A percentile compares a stretch with the other conserved stretches of the same genome.
Evolutionary conservation across 257 asterid species (phyloP).

Genomic region (Marsdenia floribunda): DNA sequence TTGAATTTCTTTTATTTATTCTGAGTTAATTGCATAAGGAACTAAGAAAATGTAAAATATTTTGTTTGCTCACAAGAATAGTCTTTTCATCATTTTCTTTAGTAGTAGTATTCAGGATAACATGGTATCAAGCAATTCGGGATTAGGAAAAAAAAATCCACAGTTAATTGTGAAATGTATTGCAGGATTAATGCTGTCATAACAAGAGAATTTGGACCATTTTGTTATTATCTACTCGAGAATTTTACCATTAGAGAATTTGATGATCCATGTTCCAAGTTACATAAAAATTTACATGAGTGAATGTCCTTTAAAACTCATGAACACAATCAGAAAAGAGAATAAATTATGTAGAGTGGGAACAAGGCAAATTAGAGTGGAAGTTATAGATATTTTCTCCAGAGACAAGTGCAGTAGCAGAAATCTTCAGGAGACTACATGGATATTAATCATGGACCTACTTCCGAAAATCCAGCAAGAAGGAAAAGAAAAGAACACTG

Average conservation of each 20-base stretch:
- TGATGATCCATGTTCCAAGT: not conserved
- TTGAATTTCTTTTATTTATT: not conserved
- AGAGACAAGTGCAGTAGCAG: not conserved
- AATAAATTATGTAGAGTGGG: not conserved
- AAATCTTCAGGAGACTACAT: not conserved
- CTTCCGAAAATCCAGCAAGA: conserved; percentile 19
- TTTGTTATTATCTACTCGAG: not conserved
- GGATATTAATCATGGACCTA: conserved; percentile 10
- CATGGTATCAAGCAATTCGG: not conserved
- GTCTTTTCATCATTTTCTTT: not conserved
- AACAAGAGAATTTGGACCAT: not conserved
- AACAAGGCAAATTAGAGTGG: not conserved
- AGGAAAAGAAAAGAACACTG: conserved; percentile 25
- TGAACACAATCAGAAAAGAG: not conserved
- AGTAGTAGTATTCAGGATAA: not conserved
- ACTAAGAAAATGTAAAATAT: not conserved
- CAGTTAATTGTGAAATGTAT: not conserved
- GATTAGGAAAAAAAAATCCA: not conserved
- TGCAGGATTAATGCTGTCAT: not conserved
- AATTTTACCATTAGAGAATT: not conserved
- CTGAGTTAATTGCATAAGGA: not conserved
- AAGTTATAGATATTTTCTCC: not conserved
- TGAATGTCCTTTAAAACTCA: not conserved
- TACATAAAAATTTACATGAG: not conserved
- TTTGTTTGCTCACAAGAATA: not conserved